These are phyloP conservation scores for Marchantia polymorpha DNA, from an alignment of 225 moss, liverwort and hornwort species.

Conservation along the genomic window DNA sequence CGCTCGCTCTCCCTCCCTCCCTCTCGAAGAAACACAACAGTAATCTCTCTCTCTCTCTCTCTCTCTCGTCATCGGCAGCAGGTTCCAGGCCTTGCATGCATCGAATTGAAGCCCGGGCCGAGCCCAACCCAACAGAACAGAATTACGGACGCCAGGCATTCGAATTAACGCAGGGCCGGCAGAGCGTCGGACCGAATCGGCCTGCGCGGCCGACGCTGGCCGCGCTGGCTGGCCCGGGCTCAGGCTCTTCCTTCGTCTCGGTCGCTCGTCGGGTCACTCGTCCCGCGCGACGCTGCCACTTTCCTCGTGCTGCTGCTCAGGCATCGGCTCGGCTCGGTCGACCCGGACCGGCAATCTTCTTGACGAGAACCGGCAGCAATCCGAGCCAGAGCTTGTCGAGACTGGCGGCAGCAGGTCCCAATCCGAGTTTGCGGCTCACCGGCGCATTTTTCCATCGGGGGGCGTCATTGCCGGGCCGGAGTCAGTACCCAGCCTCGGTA, in stretches of 20 bases:
- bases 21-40: neutral
- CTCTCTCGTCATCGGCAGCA: neutral
- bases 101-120: neutral
- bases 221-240: neutral
- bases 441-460: no score
- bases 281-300: neutral
- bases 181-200: neutral
- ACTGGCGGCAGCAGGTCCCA: neutral
- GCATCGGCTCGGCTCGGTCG: neutral
- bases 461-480: no score
- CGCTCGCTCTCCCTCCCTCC: neutral
- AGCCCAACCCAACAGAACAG: neutral
- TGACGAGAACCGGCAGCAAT: neutral
- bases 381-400: neutral
- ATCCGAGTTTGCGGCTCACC: no score
- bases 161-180: neutral
- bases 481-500: no score
- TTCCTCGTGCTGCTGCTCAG: neutral
- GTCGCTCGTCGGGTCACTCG: no score
- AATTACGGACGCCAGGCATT: neutral
- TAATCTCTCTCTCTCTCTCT: neutral
- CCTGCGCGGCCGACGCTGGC: neutral
- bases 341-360: neutral
- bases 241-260: neutral
- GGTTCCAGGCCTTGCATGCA: slow-evolving; percentile 1